Evolutionary conservation across 2,329 filamentous ascomycete species (phyloP).

Genomic region (Cercospora sp.): DNA sequence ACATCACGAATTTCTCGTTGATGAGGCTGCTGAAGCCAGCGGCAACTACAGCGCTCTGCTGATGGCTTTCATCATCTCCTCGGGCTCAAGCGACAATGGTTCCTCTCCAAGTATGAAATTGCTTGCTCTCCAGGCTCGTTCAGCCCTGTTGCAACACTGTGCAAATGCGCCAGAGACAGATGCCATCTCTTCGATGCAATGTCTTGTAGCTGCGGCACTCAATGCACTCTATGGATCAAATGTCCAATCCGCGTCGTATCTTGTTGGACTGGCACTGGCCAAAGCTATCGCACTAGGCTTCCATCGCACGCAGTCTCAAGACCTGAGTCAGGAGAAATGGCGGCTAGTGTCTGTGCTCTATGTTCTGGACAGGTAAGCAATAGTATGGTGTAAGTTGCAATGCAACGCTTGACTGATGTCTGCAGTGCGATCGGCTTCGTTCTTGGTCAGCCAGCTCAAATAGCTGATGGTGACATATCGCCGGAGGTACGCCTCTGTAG

Average conservation of each 20-base stretch:
- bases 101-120: not conserved
- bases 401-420: not conserved
- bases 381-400: not conserved
- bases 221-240: not conserved
- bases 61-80: not conserved
- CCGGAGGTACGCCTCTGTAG: not conserved
- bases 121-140: not conserved
- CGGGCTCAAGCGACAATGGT: not conserved
- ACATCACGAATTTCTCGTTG: not conserved
- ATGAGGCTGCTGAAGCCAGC: not conserved
- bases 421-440: not conserved
- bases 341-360: constrained; percentile 5
- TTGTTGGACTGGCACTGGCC: constrained; percentile 1
- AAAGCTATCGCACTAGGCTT: constrained; percentile 3
- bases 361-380: constrained; percentile 1
- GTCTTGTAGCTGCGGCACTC: constrained; percentile 5
- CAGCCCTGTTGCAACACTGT: not conserved
- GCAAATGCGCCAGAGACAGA: not conserved
- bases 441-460: not conserved
- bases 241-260: not conserved
- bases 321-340: not conserved
- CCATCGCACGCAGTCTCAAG: not conserved
- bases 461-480: constrained; percentile 3
- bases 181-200: not conserved
- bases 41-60: not conserved